Base-by-base conservation (phyloP, 352 stramenopile genomes). In the Pseudoperonospora humuli region DNA sequence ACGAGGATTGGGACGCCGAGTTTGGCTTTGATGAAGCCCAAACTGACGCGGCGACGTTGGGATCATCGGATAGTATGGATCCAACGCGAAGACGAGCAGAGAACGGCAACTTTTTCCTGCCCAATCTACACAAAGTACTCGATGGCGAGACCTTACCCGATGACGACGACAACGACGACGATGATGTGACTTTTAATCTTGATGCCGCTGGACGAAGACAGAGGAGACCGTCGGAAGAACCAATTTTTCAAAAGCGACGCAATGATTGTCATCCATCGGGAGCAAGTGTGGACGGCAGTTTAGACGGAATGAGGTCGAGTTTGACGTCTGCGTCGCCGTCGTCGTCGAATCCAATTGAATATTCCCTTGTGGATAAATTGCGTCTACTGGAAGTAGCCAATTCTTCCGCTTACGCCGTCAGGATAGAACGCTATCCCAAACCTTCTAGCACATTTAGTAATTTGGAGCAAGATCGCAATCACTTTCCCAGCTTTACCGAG, bases 91-190 rank as follows among this genome's bases (percentile, higher is more conserved):
- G 76, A 33, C 57, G 77, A 9, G 64, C 75, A 1, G 75, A 86
- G 50, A 90, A 90, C 43, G 81, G 82, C 59, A 90, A 90, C 50
- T 86, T 87, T 39, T 90, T 90, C 34, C 39, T 90, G 28, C 66
- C 70, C 3, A 80, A 84, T 40, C 65, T 87, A 28, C 77, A 86
- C 52, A 70, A 87, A 39, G 76, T 87, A 37, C 75, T 87, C 67
- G 78, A 82, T 35, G 75, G 75, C 4, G 75, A 90, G 14, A 71
- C 64, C 10, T 55, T 90, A 5, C 58, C 54, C 0, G 71, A 83
- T 24, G 69, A 81, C 20, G 69, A 81, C 26, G 59, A 71, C 13
- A 40, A 57, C 9, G 56, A 65, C 19, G 28, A 21, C 11, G 49
- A 65, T 4, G 43, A 13, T 7, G 40, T 64, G 34, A 43, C 57